Percentiles rank a stretch among this genome's conserved stretches.
These are phyloP conservation scores for Penicillium psychrofluorescens DNA, from an alignment of 495 filamentous ascomycete species.

Conservation along the genomic window DNA sequence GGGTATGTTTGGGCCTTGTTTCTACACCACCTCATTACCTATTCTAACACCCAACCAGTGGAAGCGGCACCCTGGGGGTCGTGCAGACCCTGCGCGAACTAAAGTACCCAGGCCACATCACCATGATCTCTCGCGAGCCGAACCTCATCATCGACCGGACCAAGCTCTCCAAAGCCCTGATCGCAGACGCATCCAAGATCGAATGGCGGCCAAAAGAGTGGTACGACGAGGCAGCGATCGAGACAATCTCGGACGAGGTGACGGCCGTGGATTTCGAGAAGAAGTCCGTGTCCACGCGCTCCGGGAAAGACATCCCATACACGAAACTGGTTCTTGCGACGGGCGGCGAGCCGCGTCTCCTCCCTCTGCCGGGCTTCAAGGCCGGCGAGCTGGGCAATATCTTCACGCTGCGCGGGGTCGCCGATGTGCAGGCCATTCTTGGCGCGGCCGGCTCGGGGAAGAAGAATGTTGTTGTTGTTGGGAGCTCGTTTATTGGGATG, in stretches of 20 bases:
- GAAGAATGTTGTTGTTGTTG: conserved; percentile 89
- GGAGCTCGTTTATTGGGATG: conserved; percentile 94
- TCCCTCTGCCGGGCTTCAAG: conserved; percentile 81
- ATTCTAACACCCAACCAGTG: conserved; percentile 29
- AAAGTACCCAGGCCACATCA: conserved; percentile 75
- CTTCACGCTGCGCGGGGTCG: conserved; percentile 70
- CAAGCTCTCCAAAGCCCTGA: conserved; percentile 90
- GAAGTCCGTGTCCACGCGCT: conserved; percentile 66
- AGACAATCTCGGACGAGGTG: conserved; percentile 68
- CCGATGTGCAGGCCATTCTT: conserved; percentile 69
- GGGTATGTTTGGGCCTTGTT: conserved; percentile 42
- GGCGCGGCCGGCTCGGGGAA: conserved; percentile 67
- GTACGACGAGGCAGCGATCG: conserved; percentile 69
- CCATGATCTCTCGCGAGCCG: conserved; percentile 76
- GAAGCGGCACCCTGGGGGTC: conserved; percentile 72
- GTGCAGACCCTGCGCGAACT: conserved; percentile 74
- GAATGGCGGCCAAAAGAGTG: conserved; percentile 66
- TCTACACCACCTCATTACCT: not conserved
- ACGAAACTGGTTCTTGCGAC: conserved; percentile 86
- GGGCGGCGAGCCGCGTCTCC: conserved; percentile 68
- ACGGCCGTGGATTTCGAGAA: conserved; percentile 64
- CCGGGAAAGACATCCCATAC: conserved; percentile 64
- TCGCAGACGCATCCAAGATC: conserved; percentile 74
- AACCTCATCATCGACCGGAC: conserved; percentile 85
- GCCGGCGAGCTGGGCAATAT: conserved; percentile 63